These are phyloP conservation scores for Erigeron canadensis DNA, from an alignment of 129 eudicot genomes.

Conservation along the genomic window DNA sequence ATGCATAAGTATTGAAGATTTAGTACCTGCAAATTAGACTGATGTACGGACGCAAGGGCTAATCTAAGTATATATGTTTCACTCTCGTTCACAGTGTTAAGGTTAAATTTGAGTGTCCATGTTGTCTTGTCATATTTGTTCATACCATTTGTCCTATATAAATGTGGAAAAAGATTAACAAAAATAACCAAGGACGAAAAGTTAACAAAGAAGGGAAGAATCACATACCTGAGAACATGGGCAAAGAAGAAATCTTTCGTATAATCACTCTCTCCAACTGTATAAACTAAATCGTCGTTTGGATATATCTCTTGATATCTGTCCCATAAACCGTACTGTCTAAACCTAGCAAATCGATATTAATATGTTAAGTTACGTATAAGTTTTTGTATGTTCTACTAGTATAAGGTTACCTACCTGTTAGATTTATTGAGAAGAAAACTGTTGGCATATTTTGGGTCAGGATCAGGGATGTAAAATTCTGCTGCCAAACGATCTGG, in stretches of 20 bases:
- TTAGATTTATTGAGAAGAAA: slow-evolving; percentile 49
- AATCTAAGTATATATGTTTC: slow-evolving; percentile 50
- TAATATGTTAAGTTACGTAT: background rate
- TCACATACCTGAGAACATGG: slow-evolving; percentile 53
- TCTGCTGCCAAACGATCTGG: slow-evolving; percentile 93
- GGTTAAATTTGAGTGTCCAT: slow-evolving; percentile 60
- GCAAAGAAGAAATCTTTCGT: slow-evolving; percentile 61
- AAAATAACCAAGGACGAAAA: background rate
- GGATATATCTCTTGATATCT: slow-evolving; percentile 55
- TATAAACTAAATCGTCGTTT: slow-evolving; percentile 48
- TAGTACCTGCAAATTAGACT: slow-evolving; percentile 48
- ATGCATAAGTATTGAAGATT: background rate
- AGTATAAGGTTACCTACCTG: slow-evolving; percentile 35
- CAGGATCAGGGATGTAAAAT: slow-evolving; percentile 71
- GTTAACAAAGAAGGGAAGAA: background rate
- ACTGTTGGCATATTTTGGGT: slow-evolving; percentile 52
- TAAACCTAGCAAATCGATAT: slow-evolving; percentile 43
- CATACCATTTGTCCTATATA: slow-evolving; percentile 37
- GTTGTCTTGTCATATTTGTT: slow-evolving; percentile 51
- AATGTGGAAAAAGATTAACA: background rate
- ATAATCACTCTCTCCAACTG: slow-evolving; percentile 47
- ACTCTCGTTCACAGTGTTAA: slow-evolving; percentile 27
- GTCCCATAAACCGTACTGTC: slow-evolving; percentile 77
- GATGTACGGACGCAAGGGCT: slow-evolving; percentile 63
- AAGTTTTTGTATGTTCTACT: background rate